A percentile compares a stretch with the other conserved stretches of the same genome.
Evolutionary conservation across 129 eudicot species (phyloP).

Genomic region (Chrysanthemum lavandulifolium): DNA sequence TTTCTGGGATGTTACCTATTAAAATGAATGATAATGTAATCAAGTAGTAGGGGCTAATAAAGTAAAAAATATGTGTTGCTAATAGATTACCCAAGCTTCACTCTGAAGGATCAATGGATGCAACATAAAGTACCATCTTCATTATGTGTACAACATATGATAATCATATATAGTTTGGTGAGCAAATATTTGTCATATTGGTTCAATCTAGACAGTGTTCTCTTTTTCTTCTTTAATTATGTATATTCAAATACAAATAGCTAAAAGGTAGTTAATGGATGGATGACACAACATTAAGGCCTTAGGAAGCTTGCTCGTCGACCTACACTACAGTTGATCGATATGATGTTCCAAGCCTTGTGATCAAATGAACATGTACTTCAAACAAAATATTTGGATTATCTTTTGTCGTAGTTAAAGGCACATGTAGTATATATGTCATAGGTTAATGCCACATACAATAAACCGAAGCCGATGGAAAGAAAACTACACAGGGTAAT

Average conservation of each 20-base stretch:
- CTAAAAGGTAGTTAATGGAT: background rate
- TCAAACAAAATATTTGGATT: no score
- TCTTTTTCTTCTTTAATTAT: background rate
- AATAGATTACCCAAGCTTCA: slow-evolving; percentile 36
- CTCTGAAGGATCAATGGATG: slow-evolving; percentile 39
- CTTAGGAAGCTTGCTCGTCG: background rate
- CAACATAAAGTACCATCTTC: slow-evolving; percentile 36
- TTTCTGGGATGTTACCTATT: slow-evolving; percentile 15
- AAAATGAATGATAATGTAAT: slow-evolving; percentile 33
- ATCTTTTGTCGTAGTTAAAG: no score
- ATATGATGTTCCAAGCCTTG: background rate
- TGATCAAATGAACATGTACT: background rate
- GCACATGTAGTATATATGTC: no score
- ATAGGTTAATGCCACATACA: no score
- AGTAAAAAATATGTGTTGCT: slow-evolving; percentile 22
- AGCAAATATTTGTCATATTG: slow-evolving; percentile 30
- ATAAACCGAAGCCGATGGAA: no score
- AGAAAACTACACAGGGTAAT: no score
- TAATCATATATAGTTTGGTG: slow-evolving; percentile 31
- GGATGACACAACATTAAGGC: background rate
- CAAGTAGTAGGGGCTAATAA: slow-evolving; percentile 30
- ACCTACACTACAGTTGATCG: no score
- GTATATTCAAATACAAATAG: background rate
- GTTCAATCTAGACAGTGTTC: slow-evolving; percentile 6
- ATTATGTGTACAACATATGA: slow-evolving; percentile 31